phyloP scores from a whole-genome alignment of 139 green algal genomes.

The Haematococcus lacustris region DNA sequence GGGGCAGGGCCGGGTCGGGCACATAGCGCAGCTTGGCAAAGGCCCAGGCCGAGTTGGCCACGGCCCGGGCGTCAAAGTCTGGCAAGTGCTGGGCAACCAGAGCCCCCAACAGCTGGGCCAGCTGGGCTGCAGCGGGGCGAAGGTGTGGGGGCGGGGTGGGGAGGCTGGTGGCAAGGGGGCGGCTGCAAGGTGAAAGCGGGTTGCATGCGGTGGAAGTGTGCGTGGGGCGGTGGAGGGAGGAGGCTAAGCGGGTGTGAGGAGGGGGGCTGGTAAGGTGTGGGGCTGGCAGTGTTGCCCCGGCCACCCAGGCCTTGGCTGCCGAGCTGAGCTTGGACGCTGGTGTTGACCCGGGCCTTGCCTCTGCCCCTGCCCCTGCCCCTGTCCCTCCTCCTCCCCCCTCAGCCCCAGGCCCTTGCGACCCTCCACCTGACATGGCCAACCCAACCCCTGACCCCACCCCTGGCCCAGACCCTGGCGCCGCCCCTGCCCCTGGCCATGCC shows the following conservation, averaged over 20 bases:
- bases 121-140: background rate
- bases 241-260: too few species aligned
- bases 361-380: background rate
- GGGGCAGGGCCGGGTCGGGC: conserved; percentile 28
- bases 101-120: conserved; percentile 31
- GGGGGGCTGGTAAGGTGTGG: too few species aligned
- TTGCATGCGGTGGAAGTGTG: too few species aligned
- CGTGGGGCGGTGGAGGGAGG: too few species aligned
- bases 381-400: background rate
- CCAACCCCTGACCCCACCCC: too few species aligned
- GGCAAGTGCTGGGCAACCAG: conserved; percentile 24
- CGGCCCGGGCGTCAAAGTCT: conserved; percentile 41
- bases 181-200: too few species aligned
- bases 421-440: background rate
- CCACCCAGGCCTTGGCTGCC: too few species aligned
- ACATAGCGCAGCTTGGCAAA: conserved; percentile 46
- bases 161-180: too few species aligned
- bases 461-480: background rate
- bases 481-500: background rate
- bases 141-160: too few species aligned
- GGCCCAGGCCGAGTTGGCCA: conserved; percentile 51
- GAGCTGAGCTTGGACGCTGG: background rate
- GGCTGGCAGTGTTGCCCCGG: too few species aligned
- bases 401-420: background rate
- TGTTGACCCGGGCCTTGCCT: background rate